Evolutionary conservation across 257 asterid genomes (phyloP).

Genomic region (Echium plantagineum): DNA sequence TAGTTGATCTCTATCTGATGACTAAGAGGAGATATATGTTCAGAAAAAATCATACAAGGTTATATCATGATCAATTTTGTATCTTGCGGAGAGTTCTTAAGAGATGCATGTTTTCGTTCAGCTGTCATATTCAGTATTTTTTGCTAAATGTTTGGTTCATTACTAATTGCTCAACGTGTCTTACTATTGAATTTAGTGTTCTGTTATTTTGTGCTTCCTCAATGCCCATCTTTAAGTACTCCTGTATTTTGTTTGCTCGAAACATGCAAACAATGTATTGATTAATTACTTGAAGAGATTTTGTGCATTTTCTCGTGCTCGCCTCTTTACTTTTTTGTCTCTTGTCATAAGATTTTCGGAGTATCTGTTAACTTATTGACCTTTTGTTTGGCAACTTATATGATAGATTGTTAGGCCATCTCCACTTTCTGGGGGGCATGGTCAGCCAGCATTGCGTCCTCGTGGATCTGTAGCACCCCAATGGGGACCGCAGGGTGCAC

Average conservation of each 20-base stretch:
- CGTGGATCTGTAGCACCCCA: constrained; percentile 70
- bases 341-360: not conserved
- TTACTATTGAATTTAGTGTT: not conserved
- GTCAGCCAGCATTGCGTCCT: constrained; percentile 70
- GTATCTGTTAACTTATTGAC: not conserved
- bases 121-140: not conserved
- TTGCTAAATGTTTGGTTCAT: no score
- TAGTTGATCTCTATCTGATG: constrained; percentile 2
- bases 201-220: not conserved
- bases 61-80: no score
- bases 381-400: constrained; percentile 3
- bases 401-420: constrained; percentile 56
- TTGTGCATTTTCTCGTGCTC: not conserved
- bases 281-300: not conserved
- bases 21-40: not conserved
- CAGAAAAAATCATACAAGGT: no score
- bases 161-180: not conserved
- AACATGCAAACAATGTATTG: no score
- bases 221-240: not conserved
- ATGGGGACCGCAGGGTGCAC: constrained; percentile 84
- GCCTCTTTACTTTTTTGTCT: not conserved
- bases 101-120: not conserved
- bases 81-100: not conserved
- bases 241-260: not conserved
- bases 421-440: constrained; percentile 59